Percentiles rank a stretch among this genome's conserved stretches.
Evolutionary conservation across 139 green algal species (phyloP).

Genomic region (Penium margaritaceum): DNA sequence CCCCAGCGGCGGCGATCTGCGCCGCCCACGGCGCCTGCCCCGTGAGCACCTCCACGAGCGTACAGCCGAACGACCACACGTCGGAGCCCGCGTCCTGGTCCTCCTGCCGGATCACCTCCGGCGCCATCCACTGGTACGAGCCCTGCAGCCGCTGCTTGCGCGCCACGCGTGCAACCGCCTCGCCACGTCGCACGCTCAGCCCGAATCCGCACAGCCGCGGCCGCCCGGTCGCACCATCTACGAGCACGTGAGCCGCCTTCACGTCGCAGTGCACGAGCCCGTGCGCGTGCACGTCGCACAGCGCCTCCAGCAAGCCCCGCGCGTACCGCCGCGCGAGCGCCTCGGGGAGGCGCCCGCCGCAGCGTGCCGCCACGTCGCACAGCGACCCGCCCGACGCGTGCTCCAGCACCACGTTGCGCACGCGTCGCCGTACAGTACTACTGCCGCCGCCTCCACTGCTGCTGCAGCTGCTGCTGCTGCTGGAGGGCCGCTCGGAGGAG

Average conservation of each 20-base stretch:
- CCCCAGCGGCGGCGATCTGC: constrained; percentile 34
- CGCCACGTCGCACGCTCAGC: background rate
- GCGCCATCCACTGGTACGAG: constrained; percentile 94
- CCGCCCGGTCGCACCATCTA: background rate
- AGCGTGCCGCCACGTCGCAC: no score
- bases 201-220: constrained; percentile 6
- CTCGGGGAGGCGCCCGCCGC: constrained; percentile 9
- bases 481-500: no score
- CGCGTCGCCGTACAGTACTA: no score
- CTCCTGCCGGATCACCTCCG: constrained; percentile 55
- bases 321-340: constrained; percentile 1
- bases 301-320: background rate
- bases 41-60: constrained; percentile 91
- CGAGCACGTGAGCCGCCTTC: constrained; percentile 11
- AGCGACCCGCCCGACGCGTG: no score
- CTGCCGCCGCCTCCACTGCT: no score
- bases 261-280: constrained; percentile 22
- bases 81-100: constrained; percentile 55
- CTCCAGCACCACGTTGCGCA: no score
- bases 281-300: constrained; percentile 7
- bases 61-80: constrained; percentile 92
- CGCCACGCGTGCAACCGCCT: background rate
- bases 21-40: constrained; percentile 72
- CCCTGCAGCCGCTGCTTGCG: constrained; percentile 62
- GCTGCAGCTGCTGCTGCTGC: no score